Conservation (phyloP, 805 yeast genomes). For the Ogataea pilisensis region DNA sequence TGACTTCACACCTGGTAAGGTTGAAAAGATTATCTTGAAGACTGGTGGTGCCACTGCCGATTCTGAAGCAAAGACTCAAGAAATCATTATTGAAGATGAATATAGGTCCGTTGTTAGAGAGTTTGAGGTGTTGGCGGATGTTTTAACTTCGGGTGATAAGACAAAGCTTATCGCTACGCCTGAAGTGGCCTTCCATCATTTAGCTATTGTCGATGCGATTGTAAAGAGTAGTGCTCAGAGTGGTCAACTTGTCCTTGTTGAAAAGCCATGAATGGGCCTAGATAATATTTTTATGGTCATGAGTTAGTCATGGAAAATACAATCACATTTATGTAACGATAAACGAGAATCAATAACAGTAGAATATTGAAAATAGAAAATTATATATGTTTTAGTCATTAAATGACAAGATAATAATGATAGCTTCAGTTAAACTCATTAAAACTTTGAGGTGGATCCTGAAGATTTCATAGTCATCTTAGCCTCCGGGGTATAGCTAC, state of each 20-base stretch:
- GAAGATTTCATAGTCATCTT: too few species aligned
- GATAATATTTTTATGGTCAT: too few species aligned
- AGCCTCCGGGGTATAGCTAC: background rate
- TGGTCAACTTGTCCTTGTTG: slow-evolving; percentile 34
- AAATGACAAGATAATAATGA: too few species aligned
- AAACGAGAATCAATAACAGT: background rate
- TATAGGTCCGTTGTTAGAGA: slow-evolving; percentile 40
- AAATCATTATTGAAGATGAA: slow-evolving; percentile 40
- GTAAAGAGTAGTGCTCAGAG: slow-evolving; percentile 58
- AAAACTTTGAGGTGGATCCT: too few species aligned
- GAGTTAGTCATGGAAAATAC: too few species aligned
- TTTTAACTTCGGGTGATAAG: slow-evolving; percentile 22
- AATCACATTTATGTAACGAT: too few species aligned
- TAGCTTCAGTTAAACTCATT: too few species aligned
- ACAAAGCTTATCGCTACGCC: slow-evolving; percentile 43
- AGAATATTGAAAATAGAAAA: too few species aligned
- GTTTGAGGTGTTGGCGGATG: slow-evolving; percentile 44
- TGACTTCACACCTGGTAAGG: slow-evolving; percentile 54
- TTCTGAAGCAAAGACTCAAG: slow-evolving; percentile 35
- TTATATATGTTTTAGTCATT: too few species aligned
- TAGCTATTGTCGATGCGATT: slow-evolving; percentile 86
- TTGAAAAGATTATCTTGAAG: slow-evolving; percentile 34
- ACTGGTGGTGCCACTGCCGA: slow-evolving; percentile 56
- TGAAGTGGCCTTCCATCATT: slow-evolving; percentile 82
- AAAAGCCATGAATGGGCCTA: slow-evolving; percentile 20